Evolutionary conservation across 2,329 filamentous ascomycete genomes (phyloP), one percentile per base, ranked within the genome.

Genomic region (Bipolaris bicolor): DNA sequence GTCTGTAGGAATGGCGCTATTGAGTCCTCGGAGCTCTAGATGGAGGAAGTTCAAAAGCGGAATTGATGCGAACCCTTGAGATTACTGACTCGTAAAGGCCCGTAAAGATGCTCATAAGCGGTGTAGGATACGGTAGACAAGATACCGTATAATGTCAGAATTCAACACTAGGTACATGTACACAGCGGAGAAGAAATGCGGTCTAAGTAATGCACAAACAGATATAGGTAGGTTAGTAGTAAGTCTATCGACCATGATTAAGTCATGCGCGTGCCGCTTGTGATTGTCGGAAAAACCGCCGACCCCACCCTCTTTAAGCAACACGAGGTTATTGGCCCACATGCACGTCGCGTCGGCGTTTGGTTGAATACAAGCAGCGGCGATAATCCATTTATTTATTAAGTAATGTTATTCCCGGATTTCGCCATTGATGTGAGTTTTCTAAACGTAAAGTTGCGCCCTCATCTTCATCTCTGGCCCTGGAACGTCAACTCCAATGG

Each of bases 201-300:
- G 7, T 24, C 13, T 43, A 20, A 34, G 29, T 13, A 7, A 16
- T 22, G 29, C 10, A 31, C 29, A 31, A 31, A 31, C 3, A 13
- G 29, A 31, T 31, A 31, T 13, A 11, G 29, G 10, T 31, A 31
- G 3, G 16, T 33, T 29, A 15, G 41, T 24, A 29, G 16, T 44
- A 16, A 31, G 29, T 13, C 10, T 31, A 31, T 22, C 11, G 16
- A 33, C n/a, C 5, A 22, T 20, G 18, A 39, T 29, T 15, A 49
- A 49, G 34, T 37, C 22, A 37, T 29, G 26, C 24, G n/a, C n/a
- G 15, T 7, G 26, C 26, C 4, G 26, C 26, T 13, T 33, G 13
- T 33, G 29, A 36, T 54, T 54, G 44, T 49, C 39, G 45, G 52
- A 34, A 54, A 49, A 49, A 41, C 44, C 45, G n/a, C 45, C 44